Evolutionary conservation across 768 basidiomycete species (phyloP), one percentile per base, ranked within the genome.

Genomic region (Cubamyces lactineus): DNA sequence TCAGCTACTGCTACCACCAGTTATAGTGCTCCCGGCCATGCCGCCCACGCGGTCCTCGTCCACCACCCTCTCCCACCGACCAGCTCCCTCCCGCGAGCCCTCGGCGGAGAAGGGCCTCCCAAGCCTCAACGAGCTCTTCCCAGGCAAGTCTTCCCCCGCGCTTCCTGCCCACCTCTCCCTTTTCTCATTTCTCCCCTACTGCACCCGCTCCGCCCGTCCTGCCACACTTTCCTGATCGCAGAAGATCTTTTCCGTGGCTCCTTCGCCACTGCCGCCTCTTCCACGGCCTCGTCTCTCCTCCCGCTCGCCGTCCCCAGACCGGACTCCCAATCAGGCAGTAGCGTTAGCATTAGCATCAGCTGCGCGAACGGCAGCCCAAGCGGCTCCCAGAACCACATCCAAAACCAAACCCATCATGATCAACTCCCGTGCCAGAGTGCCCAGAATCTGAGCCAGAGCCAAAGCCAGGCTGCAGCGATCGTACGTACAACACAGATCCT

Each of bases 101-200:
- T 52, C 46, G 17, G 52, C 50, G 51, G 57, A 59, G 24, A 42
- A 47, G 52, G 53, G 46, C 23, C 64, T 69, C 53, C 68, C 68
- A 9, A 69, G 68, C 62, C 66, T 69, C 61, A 67, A 69, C 57
- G 66, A 69, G 34, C 62, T 69, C 56, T 64, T 69, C 34, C 68
- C 68, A 24, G 68, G 68, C 66, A 30, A 19, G 53, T 51, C 8
- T n/a, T 2, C 16, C 40, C 53, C 17, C 46, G 11, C 48, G 47
- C 52, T 30, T 30, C 4, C 28, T 8, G 28, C 28, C 28, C 28
- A n/a, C 28, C 8, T 8, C 8, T 8, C 8, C 28, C 28, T 8
- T 30, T 30, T 30, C 28, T 30, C 28, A 30, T 8, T 30, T 30
- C 28, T 30, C 4, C 12, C 0, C 15, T 24, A 34, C 19, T 24